Evolutionary conservation across 2,329 filamentous ascomycete species (phyloP).

Genomic region (Capronia coronata): DNA sequence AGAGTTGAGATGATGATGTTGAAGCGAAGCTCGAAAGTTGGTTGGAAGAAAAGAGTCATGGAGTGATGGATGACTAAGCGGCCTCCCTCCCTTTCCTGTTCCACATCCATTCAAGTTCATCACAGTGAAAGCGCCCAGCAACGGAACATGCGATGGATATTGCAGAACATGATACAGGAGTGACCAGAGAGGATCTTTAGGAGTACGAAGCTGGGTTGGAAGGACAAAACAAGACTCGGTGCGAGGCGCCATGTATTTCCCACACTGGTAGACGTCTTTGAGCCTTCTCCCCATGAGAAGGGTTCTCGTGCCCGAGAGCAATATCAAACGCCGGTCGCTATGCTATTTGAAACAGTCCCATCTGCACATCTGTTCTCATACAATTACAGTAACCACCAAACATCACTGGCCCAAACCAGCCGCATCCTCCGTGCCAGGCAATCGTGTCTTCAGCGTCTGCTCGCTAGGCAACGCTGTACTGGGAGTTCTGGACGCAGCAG

Average conservation of each 20-base stretch:
- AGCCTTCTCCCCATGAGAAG: neutral
- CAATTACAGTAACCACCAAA: neutral
- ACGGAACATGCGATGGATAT: too few relatives aligned
- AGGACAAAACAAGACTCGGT: too few relatives aligned
- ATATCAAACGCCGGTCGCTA: neutral
- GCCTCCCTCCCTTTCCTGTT: neutral
- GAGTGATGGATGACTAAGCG: neutral
- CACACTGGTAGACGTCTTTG: too few relatives aligned
- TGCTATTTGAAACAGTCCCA: neutral
- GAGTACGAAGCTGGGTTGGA: too few relatives aligned
- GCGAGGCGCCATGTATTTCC: too few relatives aligned
- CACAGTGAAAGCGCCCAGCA: too few relatives aligned
- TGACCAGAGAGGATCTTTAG: too few relatives aligned
- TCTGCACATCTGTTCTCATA: neutral
- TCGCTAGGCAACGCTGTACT: neutral
- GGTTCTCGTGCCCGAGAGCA: neutral
- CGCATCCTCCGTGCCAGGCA: slow-evolving; percentile 3
- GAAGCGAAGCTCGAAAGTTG: neutral
- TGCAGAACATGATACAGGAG: too few relatives aligned
- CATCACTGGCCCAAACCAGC: slow-evolving; percentile 3
- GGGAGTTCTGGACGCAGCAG: neutral
- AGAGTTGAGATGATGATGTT: neutral
- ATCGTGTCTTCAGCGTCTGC: slow-evolving; percentile 1
- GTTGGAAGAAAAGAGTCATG: neutral
- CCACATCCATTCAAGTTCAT: too few relatives aligned